Percentiles rank a stretch among this genome's conserved stretches.
phyloP scores from a whole-genome alignment of 2,329 filamentous ascomycete species.

The Fusarium globosum region DNA sequence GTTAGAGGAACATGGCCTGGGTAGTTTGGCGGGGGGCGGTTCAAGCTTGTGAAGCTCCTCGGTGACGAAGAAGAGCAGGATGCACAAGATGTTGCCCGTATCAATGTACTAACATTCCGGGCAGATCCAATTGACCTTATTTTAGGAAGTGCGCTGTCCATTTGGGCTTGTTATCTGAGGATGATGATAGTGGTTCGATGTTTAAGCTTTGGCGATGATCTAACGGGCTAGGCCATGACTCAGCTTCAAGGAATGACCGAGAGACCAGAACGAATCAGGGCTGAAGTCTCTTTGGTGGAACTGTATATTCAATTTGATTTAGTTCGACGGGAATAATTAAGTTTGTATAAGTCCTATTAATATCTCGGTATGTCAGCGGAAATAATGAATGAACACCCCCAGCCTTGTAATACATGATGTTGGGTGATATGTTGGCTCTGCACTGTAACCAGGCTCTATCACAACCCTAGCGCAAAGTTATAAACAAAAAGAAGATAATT shows the following conservation, averaged over 20 bases:
- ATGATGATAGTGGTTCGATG: conserved; percentile 32
- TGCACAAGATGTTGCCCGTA: conserved; percentile 39
- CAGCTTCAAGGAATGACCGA: background rate
- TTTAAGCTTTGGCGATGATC: background rate
- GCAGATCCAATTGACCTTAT: conserved; percentile 31
- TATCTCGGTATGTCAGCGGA: background rate
- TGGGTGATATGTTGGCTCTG: background rate
- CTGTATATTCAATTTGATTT: background rate
- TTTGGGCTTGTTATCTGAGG: conserved; percentile 18
- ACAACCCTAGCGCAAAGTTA: background rate
- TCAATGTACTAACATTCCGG: conserved; percentile 11
- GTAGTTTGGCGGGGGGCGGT: conserved; percentile 88
- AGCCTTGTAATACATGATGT: background rate
- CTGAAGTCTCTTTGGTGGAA: conserved; percentile 6
- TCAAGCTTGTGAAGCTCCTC: conserved; percentile 79
- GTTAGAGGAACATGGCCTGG: conserved; percentile 93
- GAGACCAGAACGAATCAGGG: conserved; percentile 1
- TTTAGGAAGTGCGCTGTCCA: conserved; percentile 43
- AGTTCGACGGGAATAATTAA: background rate
- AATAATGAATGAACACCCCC: background rate
- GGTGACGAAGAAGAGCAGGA: conserved; percentile 30
- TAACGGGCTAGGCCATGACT: conserved; percentile 5
- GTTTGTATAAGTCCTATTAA: background rate
- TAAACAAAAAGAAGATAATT: background rate
- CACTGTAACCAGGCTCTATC: background rate